These are phyloP conservation scores for Stellera chamaejasme DNA, from an alignment of 345 rosid species.

Conservation along the genomic window DNA sequence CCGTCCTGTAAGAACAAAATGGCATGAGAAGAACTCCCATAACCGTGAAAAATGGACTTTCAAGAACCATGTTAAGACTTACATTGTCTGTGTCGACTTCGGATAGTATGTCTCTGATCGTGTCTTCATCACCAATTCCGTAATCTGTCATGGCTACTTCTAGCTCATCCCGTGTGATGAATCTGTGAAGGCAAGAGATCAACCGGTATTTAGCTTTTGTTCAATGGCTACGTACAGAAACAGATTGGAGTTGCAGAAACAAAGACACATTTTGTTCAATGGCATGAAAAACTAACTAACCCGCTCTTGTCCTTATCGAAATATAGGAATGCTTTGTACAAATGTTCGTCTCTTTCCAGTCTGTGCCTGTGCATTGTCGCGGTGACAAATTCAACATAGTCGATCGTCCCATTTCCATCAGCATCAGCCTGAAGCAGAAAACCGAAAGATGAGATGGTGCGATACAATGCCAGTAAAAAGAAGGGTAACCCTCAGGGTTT, in stretches of 20 bases:
- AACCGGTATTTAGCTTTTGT: background rate
- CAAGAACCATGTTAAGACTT: background rate
- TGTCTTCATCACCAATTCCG: constrained; percentile 26
- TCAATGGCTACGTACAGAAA: too few relatives aligned
- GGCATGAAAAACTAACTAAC: constrained; percentile 11
- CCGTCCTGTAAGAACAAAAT: constrained; percentile 24
- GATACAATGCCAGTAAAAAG: too few relatives aligned
- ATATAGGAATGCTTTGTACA: constrained; percentile 25
- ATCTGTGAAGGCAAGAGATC: constrained; percentile 10
- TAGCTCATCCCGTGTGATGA: constrained; percentile 27
- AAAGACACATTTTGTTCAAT: background rate
- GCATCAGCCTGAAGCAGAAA: constrained; percentile 23
- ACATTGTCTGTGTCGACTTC: constrained; percentile 29
- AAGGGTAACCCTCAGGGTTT: too few relatives aligned
- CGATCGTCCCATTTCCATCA: constrained; percentile 34
- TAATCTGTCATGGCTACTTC: constrained; percentile 27
- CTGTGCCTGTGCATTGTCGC: constrained; percentile 32
- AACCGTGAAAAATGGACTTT: background rate
- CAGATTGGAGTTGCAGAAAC: background rate
- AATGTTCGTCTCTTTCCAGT: constrained; percentile 28
- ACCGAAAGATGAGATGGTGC: background rate
- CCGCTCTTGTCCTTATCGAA: constrained; percentile 30
- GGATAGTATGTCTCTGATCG: constrained; percentile 22
- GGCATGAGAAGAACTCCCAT: background rate
- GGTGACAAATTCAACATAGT: constrained; percentile 27